Conservation (phyloP, 495 filamentous ascomycete genomes). For the Daldinia grandis region DNA sequence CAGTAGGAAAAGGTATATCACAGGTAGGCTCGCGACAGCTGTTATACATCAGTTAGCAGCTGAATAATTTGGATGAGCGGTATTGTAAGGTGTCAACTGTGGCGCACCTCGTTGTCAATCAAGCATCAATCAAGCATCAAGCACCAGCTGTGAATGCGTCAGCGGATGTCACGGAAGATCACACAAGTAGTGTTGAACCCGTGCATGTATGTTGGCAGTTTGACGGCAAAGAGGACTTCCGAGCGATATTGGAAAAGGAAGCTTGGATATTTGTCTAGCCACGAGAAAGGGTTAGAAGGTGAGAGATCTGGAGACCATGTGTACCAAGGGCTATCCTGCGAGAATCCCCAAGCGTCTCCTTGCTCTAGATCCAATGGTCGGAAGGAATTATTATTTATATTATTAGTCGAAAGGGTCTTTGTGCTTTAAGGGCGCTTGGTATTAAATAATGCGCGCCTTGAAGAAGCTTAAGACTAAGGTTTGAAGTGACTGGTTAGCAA, state of each 20-base stretch:
- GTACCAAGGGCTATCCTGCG: background rate
- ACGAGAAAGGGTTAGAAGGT: slow-evolving; percentile 13
- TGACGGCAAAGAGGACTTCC: background rate
- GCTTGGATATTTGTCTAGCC: background rate
- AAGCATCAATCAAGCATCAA: background rate
- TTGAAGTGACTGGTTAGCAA: background rate
- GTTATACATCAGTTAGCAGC: slow-evolving; percentile 19
- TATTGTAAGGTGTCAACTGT: slow-evolving; percentile 3
- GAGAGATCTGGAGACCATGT: slow-evolving; percentile 13
- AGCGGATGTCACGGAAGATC: background rate
- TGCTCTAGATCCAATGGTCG: background rate
- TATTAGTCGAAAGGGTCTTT: background rate
- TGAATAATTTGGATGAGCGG: slow-evolving; percentile 4
- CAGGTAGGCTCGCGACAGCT: slow-evolving; percentile 22
- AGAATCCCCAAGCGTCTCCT: background rate
- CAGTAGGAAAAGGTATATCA: slow-evolving; percentile 7
- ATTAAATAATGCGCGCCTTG: background rate
- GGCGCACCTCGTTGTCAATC: slow-evolving; percentile 13
- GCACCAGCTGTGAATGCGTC: background rate
- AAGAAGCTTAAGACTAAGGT: background rate
- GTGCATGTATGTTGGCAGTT: slow-evolving; percentile 1
- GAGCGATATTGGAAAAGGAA: slow-evolving; percentile 6
- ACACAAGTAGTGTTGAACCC: background rate
- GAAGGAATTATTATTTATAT: background rate
- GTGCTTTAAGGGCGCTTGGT: background rate